Conservation (phyloP, 1,284 basidiomycete species). For the Apiotrichum akiyoshidainum region DNA sequence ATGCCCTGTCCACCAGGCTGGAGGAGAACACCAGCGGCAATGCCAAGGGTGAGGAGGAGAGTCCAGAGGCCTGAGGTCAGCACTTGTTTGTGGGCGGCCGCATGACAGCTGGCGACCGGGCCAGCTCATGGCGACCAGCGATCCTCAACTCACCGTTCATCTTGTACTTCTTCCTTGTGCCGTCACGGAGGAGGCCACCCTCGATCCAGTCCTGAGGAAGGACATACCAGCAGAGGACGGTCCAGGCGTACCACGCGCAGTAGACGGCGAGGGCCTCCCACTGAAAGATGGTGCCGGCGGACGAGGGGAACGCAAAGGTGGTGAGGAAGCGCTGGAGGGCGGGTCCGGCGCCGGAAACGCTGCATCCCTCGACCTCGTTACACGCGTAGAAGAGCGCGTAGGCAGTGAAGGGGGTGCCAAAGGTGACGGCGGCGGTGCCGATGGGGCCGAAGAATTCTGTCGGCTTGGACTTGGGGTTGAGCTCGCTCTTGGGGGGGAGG, state of each 20-base stretch:
- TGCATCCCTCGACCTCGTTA: conserved; percentile 71
- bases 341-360: conserved; percentile 35
- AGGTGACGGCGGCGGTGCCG: conserved; percentile 69
- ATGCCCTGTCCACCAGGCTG: conserved; percentile 62
- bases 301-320: conserved; percentile 30
- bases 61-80: conserved; percentile 72
- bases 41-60: conserved; percentile 70
- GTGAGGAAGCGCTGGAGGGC: conserved; percentile 14
- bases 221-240: conserved; percentile 73
- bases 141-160: conserved; percentile 83
- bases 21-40: conserved; percentile 64
- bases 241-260: conserved; percentile 85
- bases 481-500: conserved; percentile 40
- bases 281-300: conserved; percentile 65
- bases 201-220: conserved; percentile 83
- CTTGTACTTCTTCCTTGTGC: conserved; percentile 78
- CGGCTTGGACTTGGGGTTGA: conserved; percentile 55
- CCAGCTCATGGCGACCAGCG: not conserved
- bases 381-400: conserved; percentile 84
- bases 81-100: too few species aligned
- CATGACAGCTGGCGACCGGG: too few species aligned
- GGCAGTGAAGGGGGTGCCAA: conserved; percentile 68
- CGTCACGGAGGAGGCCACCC: conserved; percentile 74
- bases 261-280: conserved; percentile 72
- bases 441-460: conserved; percentile 85